Conservation (phyloP, 2,329 filamentous ascomycete genomes). For the Sclerotiophoma versabilis region DNA sequence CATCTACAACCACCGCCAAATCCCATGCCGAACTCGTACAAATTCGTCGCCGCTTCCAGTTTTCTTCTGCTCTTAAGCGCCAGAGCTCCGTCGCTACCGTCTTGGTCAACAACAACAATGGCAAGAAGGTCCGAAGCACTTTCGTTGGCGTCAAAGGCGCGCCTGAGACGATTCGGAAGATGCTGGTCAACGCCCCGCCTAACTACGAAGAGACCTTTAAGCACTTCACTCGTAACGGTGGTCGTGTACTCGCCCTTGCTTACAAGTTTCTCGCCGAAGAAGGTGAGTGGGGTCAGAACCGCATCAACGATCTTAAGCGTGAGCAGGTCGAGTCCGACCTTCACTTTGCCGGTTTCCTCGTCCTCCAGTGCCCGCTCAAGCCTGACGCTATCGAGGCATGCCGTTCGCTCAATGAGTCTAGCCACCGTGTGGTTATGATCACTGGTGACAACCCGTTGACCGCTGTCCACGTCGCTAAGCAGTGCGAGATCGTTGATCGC, state of each 20-base stretch:
- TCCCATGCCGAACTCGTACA: slow-evolving; percentile 77
- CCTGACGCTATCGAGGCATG: slow-evolving; percentile 94
- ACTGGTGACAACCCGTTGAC: slow-evolving; percentile 98
- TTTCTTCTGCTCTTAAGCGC: slow-evolving; percentile 93
- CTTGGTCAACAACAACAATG: slow-evolving; percentile 72
- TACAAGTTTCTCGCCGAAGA: slow-evolving; percentile 90
- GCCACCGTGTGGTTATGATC: slow-evolving; percentile 98
- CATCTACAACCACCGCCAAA: slow-evolving; percentile 64
- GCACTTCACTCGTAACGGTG: slow-evolving; percentile 95
- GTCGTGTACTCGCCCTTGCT: slow-evolving; percentile 88
- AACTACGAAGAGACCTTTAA: slow-evolving; percentile 99
- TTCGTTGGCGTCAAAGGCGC: slow-evolving; percentile 97
- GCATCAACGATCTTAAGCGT: slow-evolving; percentile 92
- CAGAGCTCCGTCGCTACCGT: slow-evolving; percentile 94
- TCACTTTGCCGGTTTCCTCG: slow-evolving; percentile 91
- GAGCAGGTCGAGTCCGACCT: slow-evolving; percentile 88
- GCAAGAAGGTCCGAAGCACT: slow-evolving; percentile 79
- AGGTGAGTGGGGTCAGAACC: slow-evolving; percentile 79
- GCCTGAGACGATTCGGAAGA: slow-evolving; percentile 94
- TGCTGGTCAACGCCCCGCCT: slow-evolving; percentile 80
- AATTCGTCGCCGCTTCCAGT: slow-evolving; percentile 96
- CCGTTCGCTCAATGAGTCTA: slow-evolving; percentile 97
- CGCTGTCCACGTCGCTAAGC: slow-evolving; percentile 90
- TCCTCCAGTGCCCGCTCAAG: slow-evolving; percentile 94
- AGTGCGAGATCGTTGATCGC: slow-evolving; percentile 97